These are phyloP conservation scores for sunflower (Helianthus annuus) DNA, from an alignment of 129 eudicot genomes.

Conservation along the genomic window DNA sequence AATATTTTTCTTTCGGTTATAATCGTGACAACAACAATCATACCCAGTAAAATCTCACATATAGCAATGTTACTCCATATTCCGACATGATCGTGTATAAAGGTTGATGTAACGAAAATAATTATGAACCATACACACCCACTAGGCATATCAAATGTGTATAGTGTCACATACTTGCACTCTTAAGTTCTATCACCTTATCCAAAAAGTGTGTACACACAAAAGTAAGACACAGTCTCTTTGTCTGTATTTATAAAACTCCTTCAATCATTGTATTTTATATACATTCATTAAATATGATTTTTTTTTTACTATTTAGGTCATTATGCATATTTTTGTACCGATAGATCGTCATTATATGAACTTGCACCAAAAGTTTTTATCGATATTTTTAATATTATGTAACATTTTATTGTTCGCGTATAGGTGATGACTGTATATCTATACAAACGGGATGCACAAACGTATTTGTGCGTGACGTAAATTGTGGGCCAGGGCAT, in stretches of 20 bases:
- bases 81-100: no score
- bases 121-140: constrained; percentile 7
- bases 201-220: constrained; percentile 1
- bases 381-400: background rate
- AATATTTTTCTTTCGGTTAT: no score
- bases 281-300: no score
- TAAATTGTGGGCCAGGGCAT: constrained; percentile 98
- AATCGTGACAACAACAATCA: no score
- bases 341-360: no score
- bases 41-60: no score
- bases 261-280: no score
- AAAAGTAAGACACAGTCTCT: background rate
- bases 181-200: constrained; percentile 10
- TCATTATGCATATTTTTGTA: no score
- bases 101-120: no score
- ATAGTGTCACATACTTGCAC: background rate
- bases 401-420: background rate
- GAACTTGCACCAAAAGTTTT: background rate
- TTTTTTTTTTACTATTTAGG: no score
- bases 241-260: no score
- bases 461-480: constrained; percentile 70
- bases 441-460: constrained; percentile 98
- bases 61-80: no score
- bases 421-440: constrained; percentile 90
- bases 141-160: constrained; percentile 15